Conservation (phyloP, 257 asterid genomes). For the Thymus mandschuricus region DNA sequence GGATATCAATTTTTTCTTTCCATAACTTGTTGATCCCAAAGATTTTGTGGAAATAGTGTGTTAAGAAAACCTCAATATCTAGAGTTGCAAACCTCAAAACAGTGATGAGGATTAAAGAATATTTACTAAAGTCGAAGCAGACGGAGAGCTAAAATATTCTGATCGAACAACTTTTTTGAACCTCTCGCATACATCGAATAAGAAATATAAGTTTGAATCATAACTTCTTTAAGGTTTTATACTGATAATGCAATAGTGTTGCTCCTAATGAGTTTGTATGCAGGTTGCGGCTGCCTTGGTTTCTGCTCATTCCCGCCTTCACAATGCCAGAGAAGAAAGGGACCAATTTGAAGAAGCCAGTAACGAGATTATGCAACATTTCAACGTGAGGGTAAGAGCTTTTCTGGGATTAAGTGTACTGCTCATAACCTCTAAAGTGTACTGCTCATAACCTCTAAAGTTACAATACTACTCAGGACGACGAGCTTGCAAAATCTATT, state of each 20-base stretch:
- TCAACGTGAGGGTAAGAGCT: slow-evolving; percentile 63
- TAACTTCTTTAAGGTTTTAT: slow-evolving; percentile 18
- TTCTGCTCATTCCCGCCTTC: slow-evolving; percentile 71
- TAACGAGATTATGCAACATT: slow-evolving; percentile 71
- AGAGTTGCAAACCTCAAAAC: background rate
- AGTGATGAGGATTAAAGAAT: slow-evolving; percentile 1
- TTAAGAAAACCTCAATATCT: background rate
- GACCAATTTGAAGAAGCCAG: slow-evolving; percentile 93
- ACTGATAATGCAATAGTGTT: slow-evolving; percentile 27
- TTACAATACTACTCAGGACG: slow-evolving; percentile 62
- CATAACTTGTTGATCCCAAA: slow-evolving; percentile 12
- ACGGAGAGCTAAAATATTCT: background rate
- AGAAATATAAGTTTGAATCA: background rate
- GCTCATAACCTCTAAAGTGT: background rate
- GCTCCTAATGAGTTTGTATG: slow-evolving; percentile 37
- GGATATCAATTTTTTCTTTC: slow-evolving; percentile 10
- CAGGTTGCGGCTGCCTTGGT: slow-evolving; percentile 69
- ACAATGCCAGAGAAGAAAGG: slow-evolving; percentile 84
- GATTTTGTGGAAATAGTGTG: background rate
- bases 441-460: slow-evolving; percentile 19
- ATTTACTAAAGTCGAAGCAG: slow-evolving; percentile 5
- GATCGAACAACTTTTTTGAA: no score
- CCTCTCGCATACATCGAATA: no score
- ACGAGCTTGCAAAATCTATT: slow-evolving; percentile 73
- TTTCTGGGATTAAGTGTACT: slow-evolving; percentile 13